Base-by-base conservation (phyloP, 345 rosid genomes). In the Salix exigua region DNA sequence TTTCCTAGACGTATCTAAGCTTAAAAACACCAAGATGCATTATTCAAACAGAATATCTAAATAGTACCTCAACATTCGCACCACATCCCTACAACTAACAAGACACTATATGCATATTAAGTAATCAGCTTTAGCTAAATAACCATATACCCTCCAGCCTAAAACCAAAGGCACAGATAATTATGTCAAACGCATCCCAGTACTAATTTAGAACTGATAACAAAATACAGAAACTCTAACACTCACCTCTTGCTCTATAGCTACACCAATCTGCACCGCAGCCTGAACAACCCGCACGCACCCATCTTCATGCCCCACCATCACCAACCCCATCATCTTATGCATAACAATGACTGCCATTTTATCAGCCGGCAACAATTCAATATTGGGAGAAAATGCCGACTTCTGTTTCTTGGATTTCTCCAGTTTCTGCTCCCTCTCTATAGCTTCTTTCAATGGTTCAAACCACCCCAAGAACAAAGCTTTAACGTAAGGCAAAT, bases 281-380 rank as follows among this genome's bases (percentile, higher is more conserved):
- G 97, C 99, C 80, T 93, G 94, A 77, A 93, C 93, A 83, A 95
- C 91, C 70, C 82, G 90, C 37, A 93, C 88, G 83, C 88, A 93
- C 30, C 96, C 92, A 75, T 87, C 88, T 68, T 85, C 89, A 63
- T 85, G 87, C 2, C 85, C 91, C 4, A 86, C 85, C 97, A 89
- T 91, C 73, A 91, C 73, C 84, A 95, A 76, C 38, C 85, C 91
- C 96, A 95, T 89, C 93, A 93, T 89, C 89, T 93, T 95, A 74
- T 95, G 97, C 99, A 95, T 95, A 64, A 91, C 91, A 79, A 95
- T 91, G 58, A 95, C 84, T 1, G 97, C 99, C 96, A 95, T 91
- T 82, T 93, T 95, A 81, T 95, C 99, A 6, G 96, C 88, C 2
- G 99, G 91, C 69, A 95, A 77, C 75, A 88, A 84, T 21, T 90